A percentile compares a stretch with the other conserved stretches of the same genome.
These are phyloP conservation scores for Darksidea phi DNA, from an alignment of 495 filamentous ascomycete species.

Conservation along the genomic window DNA sequence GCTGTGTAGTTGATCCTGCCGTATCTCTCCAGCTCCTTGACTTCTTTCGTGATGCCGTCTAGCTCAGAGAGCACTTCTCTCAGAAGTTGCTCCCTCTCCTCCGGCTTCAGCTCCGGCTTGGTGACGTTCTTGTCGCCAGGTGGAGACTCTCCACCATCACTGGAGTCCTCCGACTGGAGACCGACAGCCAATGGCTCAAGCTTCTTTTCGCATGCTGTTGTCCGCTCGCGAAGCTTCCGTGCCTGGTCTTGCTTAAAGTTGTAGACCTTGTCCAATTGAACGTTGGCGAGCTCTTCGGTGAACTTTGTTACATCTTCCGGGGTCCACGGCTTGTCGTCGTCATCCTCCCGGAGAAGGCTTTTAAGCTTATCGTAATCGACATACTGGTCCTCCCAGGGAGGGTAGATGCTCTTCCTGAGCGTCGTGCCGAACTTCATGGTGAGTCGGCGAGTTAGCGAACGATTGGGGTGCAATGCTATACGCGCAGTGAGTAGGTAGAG, in stretches of 20 bases:
- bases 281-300: constrained; percentile 90
- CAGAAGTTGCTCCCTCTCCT: constrained; percentile 54
- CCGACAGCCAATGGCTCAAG: constrained; percentile 49
- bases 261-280: constrained; percentile 93
- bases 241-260: constrained; percentile 78
- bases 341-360: constrained; percentile 70
- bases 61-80: constrained; percentile 74
- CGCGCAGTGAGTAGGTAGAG: neutral
- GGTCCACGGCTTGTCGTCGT: constrained; percentile 69
- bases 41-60: constrained; percentile 82
- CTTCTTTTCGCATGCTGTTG: constrained; percentile 59
- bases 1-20: constrained; percentile 96
- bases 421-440: constrained; percentile 91
- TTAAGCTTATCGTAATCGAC: constrained; percentile 95
- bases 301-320: constrained; percentile 93
- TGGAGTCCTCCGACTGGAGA: constrained; percentile 38
- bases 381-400: constrained; percentile 89
- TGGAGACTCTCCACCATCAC: constrained; percentile 34
- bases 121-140: constrained; percentile 42
- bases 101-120: constrained; percentile 34
- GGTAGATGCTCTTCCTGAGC: constrained; percentile 72
- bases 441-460: neutral
- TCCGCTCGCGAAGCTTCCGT: constrained; percentile 66
- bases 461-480: neutral
- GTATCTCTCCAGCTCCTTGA: constrained; percentile 91